Evolutionary conservation across 345 rosid genomes (phyloP).

Genomic region (Arabidopsis thaliana): DNA sequence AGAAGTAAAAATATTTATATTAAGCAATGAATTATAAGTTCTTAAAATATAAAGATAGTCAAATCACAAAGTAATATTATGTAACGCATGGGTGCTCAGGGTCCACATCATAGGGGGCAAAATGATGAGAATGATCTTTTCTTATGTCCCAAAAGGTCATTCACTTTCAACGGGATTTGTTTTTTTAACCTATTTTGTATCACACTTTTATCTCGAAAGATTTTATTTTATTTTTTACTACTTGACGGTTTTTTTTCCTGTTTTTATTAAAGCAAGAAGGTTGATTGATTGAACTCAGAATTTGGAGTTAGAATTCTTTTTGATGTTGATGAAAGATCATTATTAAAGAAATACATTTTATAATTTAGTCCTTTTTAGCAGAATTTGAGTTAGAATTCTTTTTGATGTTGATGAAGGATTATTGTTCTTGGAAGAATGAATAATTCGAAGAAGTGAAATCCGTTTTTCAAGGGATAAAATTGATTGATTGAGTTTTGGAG

Average conservation of each 20-base stretch:
- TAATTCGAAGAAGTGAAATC: conserved; percentile 17
- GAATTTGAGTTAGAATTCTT: background rate
- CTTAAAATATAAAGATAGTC: conserved; percentile 4
- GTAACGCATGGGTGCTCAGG: conserved; percentile 47
- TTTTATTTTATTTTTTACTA: too few species aligned
- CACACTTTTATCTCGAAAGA: background rate
- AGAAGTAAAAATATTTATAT: background rate
- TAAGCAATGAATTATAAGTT: background rate
- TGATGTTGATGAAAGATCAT: background rate
- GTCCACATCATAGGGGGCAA: conserved; percentile 48
- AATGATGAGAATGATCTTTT: conserved; percentile 46
- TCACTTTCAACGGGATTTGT: conserved; percentile 45
- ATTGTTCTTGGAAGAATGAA: conserved; percentile 24
- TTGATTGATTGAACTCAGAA: background rate
- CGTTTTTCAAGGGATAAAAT: conserved; percentile 30
- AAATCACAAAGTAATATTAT: conserved; percentile 43
- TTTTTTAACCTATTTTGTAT: background rate
- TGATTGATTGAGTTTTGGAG: conserved; percentile 43
- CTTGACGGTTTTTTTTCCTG: too few species aligned
- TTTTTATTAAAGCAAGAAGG: background rate
- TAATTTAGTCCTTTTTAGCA: background rate
- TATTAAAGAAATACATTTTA: too few species aligned
- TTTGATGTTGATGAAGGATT: background rate
- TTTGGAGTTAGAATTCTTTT: background rate
- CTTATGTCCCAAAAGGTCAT: conserved; percentile 41